phyloP scores from a whole-genome alignment of 805 yeast genomes.

The Metschnikowia aberdeeniae region DNA sequence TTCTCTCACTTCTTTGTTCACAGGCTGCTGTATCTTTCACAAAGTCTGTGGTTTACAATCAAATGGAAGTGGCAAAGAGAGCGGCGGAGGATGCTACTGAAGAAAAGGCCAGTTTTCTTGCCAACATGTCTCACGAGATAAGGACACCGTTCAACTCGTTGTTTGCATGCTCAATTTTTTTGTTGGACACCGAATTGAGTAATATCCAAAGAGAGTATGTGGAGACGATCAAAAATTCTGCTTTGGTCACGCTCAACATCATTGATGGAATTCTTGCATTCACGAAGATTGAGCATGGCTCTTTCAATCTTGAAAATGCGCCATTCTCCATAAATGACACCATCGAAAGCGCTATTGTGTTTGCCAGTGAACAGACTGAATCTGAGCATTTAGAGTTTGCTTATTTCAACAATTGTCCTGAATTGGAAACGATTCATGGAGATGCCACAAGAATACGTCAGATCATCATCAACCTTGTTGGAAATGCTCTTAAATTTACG shows the following conservation, averaged over 20 bases:
- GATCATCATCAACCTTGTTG: conserved; percentile 47
- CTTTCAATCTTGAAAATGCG: conserved; percentile 40
- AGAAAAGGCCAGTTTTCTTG: conserved; percentile 50
- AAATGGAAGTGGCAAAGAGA: conserved; percentile 41
- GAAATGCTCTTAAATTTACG: conserved; percentile 53
- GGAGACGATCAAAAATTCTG: conserved; percentile 47
- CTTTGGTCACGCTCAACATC: conserved; percentile 48
- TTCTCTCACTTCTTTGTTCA: conserved; percentile 42
- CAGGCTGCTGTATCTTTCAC: conserved; percentile 52
- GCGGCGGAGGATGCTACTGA: conserved; percentile 52
- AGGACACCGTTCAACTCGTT: conserved; percentile 54
- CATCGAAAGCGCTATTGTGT: conserved; percentile 45
- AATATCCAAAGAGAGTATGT: conserved; percentile 47
- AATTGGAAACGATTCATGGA: conserved; percentile 38
- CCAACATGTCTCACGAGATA: conserved; percentile 56
- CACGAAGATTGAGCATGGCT: conserved; percentile 53
- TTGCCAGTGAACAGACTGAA: conserved; percentile 46
- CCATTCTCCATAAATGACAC: conserved; percentile 44
- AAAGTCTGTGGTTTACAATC: conserved; percentile 43
- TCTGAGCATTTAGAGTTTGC: conserved; percentile 43
- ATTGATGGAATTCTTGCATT: conserved; percentile 54
- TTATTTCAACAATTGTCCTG: conserved; percentile 39
- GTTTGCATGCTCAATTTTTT: conserved; percentile 45
- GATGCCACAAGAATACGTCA: conserved; percentile 50
- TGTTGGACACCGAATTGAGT: conserved; percentile 44